phyloP scores from a whole-genome alignment of 495 filamentous ascomycete species.

The Rusavskia elegans region DNA sequence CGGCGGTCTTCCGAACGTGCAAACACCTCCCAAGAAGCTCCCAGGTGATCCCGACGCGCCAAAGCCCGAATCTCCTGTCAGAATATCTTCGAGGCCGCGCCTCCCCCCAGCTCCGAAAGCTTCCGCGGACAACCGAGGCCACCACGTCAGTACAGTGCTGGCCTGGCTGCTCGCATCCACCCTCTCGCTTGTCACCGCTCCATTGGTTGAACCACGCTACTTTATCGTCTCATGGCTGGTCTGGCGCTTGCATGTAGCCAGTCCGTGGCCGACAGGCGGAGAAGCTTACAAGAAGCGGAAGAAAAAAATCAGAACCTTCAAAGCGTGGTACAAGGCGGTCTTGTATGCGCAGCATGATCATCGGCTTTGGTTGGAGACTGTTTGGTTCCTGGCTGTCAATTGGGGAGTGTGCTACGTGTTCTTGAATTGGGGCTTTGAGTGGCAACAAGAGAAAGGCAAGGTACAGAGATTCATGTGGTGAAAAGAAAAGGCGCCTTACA shows the following conservation, averaged over 20 bases:
- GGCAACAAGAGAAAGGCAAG: slow-evolving; percentile 62
- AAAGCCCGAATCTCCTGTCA: background rate
- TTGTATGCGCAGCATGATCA: slow-evolving; percentile 11
- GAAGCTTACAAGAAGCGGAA: slow-evolving; percentile 9
- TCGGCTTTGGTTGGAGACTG: slow-evolving; percentile 54
- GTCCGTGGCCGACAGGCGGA: slow-evolving; percentile 18
- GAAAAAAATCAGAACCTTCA: slow-evolving; percentile 5
- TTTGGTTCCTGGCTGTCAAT: slow-evolving; percentile 65
- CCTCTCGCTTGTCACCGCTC: slow-evolving; percentile 69
- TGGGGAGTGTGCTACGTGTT: slow-evolving; percentile 65
- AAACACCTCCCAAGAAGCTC: slow-evolving; percentile 9
- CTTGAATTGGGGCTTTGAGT: slow-evolving; percentile 61
- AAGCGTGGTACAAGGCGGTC: background rate
- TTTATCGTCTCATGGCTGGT: slow-evolving; percentile 92
- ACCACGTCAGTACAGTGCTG: slow-evolving; percentile 37
- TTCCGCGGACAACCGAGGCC: slow-evolving; percentile 1
- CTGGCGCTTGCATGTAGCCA: slow-evolving; percentile 69
- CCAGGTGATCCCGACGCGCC: background rate
- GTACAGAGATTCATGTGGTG: slow-evolving; percentile 93
- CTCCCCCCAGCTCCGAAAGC: slow-evolving; percentile 4
- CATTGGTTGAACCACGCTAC: slow-evolving; percentile 87
- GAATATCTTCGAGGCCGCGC: background rate
- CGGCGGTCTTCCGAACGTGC: slow-evolving; percentile 20
- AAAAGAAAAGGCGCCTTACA: background rate
- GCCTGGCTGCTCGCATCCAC: slow-evolving; percentile 59